Conservation (phyloP, 257 asterid species). For the Solanum gandarillasii region DNA sequence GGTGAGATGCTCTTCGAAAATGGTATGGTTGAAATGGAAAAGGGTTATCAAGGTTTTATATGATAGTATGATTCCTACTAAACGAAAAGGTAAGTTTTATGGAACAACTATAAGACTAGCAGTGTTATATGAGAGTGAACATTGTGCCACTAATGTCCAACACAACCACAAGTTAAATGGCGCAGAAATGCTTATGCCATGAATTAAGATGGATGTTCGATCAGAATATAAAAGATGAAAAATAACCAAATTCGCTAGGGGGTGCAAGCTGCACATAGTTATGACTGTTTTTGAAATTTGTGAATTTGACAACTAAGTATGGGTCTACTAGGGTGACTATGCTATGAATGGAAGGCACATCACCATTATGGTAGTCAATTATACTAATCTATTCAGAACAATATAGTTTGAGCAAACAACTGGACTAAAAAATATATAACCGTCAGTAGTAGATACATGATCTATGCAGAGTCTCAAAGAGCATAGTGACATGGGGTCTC, state of each 20-base stretch:
- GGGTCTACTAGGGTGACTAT: not conserved
- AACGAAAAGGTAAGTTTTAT: not conserved
- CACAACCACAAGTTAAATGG: not conserved
- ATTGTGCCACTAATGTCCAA: not conserved
- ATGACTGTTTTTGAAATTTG: not conserved
- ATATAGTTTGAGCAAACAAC: not conserved
- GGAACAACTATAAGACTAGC: not conserved
- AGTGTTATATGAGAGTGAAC: not conserved
- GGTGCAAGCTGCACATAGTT: not conserved
- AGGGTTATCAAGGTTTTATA: not conserved
- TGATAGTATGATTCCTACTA: not conserved
- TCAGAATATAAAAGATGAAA: not conserved
- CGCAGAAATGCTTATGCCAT: not conserved
- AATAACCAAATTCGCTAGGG: not conserved
- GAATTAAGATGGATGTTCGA: not conserved
- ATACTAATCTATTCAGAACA: not conserved
- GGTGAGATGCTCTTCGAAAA: not conserved
- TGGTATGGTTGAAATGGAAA: not conserved
- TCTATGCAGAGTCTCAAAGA: not conserved
- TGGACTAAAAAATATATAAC: not conserved
- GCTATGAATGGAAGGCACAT: not conserved
- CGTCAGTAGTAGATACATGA: not conserved
- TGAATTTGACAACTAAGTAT: not conserved
- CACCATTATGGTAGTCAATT: not conserved
- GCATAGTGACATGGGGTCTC: not conserved